A percentile compares a stretch with the other conserved stretches of the same genome.
Conservation (phyloP, 257 asterid species). For the Salvia hispanica region DNA sequence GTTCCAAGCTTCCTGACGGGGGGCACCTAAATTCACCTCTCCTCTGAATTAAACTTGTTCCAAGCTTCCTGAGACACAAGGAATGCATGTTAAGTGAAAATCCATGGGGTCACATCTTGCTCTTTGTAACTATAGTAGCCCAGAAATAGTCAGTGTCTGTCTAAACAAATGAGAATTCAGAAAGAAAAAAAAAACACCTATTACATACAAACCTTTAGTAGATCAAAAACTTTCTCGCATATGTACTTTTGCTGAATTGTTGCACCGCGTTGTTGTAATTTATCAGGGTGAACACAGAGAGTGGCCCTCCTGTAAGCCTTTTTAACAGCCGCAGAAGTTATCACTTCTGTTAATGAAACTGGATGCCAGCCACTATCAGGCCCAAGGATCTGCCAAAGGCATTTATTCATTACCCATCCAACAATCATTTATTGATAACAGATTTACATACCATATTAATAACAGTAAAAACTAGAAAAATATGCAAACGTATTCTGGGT, state of each 20-base stretch:
- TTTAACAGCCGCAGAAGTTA: conserved; percentile 83
- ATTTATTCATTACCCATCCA: conserved; percentile 13
- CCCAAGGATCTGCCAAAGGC: conserved; percentile 77
- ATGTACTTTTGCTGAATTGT: conserved; percentile 84
- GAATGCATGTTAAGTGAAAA: conserved; percentile 8
- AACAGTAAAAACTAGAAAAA: neutral
- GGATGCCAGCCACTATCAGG: conserved; percentile 95
- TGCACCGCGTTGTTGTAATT: conserved; percentile 96
- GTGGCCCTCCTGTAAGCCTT: conserved; percentile 92
- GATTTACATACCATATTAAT: conserved; percentile 11
- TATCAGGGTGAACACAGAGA: conserved; percentile 94
- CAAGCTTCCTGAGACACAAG: conserved; percentile 78
- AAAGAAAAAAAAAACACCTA: conserved; percentile 8
- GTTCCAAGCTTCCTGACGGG: neutral
- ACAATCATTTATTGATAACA: neutral
- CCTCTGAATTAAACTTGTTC: conserved; percentile 93
- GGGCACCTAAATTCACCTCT: conserved; percentile 44
- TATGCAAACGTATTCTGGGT: neutral
- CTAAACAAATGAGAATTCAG: conserved; percentile 16
- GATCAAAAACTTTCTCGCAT: conserved; percentile 96
- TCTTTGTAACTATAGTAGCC: neutral
- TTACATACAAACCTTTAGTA: conserved; percentile 68
- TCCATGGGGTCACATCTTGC: neutral
- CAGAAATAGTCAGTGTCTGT: neutral
- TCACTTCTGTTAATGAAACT: conserved; percentile 80